Evolutionary conservation across 176 grass and related monocot genomes (phyloP), one percentile per base, ranked within the genome.

Genomic region (Cymbopogon citratus): DNA sequence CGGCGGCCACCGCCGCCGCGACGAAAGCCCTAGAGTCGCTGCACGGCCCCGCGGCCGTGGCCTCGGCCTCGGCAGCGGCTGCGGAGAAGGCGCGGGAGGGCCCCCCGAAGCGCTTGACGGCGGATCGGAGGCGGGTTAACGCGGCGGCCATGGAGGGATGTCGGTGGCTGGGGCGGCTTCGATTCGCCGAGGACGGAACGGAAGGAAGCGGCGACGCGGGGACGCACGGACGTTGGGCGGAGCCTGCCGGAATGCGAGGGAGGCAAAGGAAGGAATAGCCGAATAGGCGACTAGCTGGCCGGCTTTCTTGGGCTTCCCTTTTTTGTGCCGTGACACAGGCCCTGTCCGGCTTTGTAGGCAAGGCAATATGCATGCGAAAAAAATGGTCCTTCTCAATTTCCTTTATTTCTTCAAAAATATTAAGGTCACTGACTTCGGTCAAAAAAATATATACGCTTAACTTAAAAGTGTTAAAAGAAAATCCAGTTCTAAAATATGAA

Each of bases 131-230:
- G 65, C 66, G 86, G 16, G 81, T 27, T 12, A 85, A 13, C 65
- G 75, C 85, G 67, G 83, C 81, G 43, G 88, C 79, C 89, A 94
- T 91, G 52, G 75, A 94, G 87, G 52, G 75, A 15, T 60, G 29
- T 80, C 19, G 43, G 75, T 26, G 63, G 66, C 38, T 40, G 8
- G 40, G 33, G 51, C 64, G 71, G 71, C 31, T 76, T 83, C 73
- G 80, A 46, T 62, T 69, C 65, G 78, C 48, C 65, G 78, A 54
- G 65, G 33, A 54, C 2, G 12, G 69, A 0, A 29, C n/a, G 13
- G 66, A 12, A 11, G 49, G 85, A 78, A 77, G 74, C 73, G 73
- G 73, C 78, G 67, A 73, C 70, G 78, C 83, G 72, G 29, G 5
- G 48, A 11, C 77, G 76, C 40, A 15, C 21, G 39, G 39, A 49